Evolutionary conservation across 75 land plant species (phyloP).

Genomic region (Ceratopteris richardii): DNA sequence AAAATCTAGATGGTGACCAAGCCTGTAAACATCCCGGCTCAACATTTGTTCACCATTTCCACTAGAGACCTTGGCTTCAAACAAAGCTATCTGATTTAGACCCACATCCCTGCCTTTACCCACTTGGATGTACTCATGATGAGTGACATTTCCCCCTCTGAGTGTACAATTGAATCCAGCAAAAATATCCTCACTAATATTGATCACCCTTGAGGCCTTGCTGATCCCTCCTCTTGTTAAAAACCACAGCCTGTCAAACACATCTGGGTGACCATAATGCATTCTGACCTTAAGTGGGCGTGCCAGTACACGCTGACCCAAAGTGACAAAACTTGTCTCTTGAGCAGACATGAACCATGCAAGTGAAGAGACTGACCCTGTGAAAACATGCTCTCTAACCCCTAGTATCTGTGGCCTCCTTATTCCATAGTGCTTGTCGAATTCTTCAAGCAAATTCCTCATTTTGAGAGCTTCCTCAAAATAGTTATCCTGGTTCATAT

Average conservation of each 20-base stretch:
- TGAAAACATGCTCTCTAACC: slow-evolving; percentile 41
- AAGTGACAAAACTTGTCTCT: slow-evolving; percentile 35
- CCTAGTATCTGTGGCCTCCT: slow-evolving; percentile 34
- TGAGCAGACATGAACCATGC: slow-evolving; percentile 44
- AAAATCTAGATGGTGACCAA: slow-evolving; percentile 11
- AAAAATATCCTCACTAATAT: slow-evolving; percentile 40
- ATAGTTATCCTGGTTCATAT: slow-evolving; percentile 41
- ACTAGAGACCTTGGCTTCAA: slow-evolving; percentile 17
- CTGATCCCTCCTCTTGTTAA: slow-evolving; percentile 33
- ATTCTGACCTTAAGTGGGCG: slow-evolving; percentile 32
- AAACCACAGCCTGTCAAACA: slow-evolving; percentile 38
- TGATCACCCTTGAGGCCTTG: slow-evolving; percentile 35
- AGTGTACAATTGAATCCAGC: slow-evolving; percentile 39
- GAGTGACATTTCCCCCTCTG: slow-evolving; percentile 34
- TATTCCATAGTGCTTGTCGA: slow-evolving; percentile 22
- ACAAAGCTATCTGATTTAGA: slow-evolving; percentile 17
- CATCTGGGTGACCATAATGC: slow-evolving; percentile 45
- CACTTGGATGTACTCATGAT: slow-evolving; percentile 30
- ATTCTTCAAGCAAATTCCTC: slow-evolving; percentile 37
- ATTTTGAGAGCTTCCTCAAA: slow-evolving; percentile 40
- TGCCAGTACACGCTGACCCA: slow-evolving; percentile 36
- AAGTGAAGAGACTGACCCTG: slow-evolving; percentile 35
- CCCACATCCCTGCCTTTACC: slow-evolving; percentile 21
- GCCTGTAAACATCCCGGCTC: slow-evolving; percentile 17
- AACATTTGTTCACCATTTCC: slow-evolving; percentile 17